Percentiles rank a stretch among this genome's conserved stretches.
Conservation (phyloP, 2,329 filamentous ascomycete species). For the Alternaria consortialis region DNA sequence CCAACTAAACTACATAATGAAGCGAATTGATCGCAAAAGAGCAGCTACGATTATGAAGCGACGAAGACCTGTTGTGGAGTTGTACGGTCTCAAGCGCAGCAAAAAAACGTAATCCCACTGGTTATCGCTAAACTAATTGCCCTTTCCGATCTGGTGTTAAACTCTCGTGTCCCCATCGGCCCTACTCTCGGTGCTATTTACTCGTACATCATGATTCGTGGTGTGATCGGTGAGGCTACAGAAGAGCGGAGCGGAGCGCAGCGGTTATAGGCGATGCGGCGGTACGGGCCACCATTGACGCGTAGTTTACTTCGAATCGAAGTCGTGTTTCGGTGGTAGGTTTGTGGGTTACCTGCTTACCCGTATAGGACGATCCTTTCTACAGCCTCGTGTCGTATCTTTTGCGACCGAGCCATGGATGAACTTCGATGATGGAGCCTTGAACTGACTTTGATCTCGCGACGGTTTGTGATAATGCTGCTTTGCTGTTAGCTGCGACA, state of each 20-base stretch:
- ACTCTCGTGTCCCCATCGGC: not conserved
- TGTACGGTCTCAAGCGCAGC: not conserved
- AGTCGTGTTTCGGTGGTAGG: not conserved
- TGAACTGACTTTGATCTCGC: not conserved
- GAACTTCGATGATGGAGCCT: not conserved
- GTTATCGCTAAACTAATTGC: not conserved
- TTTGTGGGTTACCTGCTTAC: not conserved
- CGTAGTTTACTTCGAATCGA: not conserved
- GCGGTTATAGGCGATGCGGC: not conserved
- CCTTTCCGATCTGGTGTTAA: not conserved
- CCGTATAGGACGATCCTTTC: not conserved
- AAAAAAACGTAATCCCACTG: not conserved
- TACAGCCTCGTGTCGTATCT: not conserved
- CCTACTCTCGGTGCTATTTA: not conserved
- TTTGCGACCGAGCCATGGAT: not conserved
- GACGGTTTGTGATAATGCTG: not conserved
- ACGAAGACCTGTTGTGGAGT: not conserved
- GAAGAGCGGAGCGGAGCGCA: not conserved
- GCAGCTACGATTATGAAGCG: not conserved
- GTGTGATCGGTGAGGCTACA: not conserved
- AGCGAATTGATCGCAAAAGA: not conserved
- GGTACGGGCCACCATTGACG: not conserved
- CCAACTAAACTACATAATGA: not conserved
- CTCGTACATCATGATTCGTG: not conserved
- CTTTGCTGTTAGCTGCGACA: not conserved